These are phyloP conservation scores for Epipyxis sp. DNA, from an alignment of 108 stramenopile species.

Conservation along the genomic window DNA sequence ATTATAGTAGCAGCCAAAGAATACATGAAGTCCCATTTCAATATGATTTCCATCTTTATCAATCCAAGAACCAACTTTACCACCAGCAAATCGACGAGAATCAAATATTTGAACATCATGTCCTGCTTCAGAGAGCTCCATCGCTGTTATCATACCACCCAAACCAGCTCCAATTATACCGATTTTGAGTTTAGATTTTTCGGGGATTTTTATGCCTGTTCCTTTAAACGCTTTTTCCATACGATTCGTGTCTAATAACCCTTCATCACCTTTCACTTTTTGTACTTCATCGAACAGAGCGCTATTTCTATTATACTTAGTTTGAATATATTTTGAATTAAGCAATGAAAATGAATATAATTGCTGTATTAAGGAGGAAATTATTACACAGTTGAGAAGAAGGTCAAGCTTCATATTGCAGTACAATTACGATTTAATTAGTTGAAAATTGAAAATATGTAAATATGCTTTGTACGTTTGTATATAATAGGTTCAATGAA, in stretches of 20 bases:
- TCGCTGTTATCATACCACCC: slow-evolving; percentile 87
- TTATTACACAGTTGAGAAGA: too few relatives aligned
- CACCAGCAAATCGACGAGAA: slow-evolving; percentile 80
- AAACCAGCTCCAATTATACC: slow-evolving; percentile 88
- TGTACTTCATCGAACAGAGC: too few relatives aligned
- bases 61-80: slow-evolving; percentile 84
- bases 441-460: too few relatives aligned
- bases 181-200: slow-evolving; percentile 71
- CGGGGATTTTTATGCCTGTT: slow-evolving; percentile 63
- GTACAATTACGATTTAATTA: too few relatives aligned
- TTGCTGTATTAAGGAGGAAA: too few relatives aligned
- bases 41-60: slow-evolving; percentile 96
- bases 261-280: slow-evolving; percentile 14
- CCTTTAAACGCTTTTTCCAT: neutral
- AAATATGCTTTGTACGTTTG: too few relatives aligned
- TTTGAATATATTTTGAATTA: too few relatives aligned
- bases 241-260: neutral
- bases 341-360: too few relatives aligned
- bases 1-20: slow-evolving; percentile 97
- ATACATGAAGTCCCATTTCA: slow-evolving; percentile 95
- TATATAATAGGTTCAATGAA: too few relatives aligned
- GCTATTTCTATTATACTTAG: too few relatives aligned
- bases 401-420: too few relatives aligned
- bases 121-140: slow-evolving; percentile 91
- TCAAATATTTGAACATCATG: slow-evolving; percentile 93